Evolutionary conservation across 2,329 filamentous ascomycete species (phyloP).

Genomic region (Shiraia sp.): DNA sequence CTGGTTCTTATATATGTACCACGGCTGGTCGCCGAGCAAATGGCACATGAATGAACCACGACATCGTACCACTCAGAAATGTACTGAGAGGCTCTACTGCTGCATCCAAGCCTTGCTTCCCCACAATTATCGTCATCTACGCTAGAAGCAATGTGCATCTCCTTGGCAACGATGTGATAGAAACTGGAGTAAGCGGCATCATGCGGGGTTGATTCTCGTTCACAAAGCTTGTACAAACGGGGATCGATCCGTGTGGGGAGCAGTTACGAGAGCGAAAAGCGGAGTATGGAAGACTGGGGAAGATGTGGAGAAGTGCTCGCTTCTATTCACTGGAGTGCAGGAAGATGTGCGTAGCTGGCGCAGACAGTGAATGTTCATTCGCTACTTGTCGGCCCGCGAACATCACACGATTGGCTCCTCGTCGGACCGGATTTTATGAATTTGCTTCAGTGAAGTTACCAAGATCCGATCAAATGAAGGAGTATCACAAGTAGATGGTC

Average conservation of each 20-base stretch:
- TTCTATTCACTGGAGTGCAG: slow-evolving; percentile 4
- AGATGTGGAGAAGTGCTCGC: slow-evolving; percentile 5
- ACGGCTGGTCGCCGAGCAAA: too few relatives aligned
- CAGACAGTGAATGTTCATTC: slow-evolving; percentile 8
- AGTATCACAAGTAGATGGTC: too few relatives aligned
- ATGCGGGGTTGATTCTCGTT: slow-evolving; percentile 12
- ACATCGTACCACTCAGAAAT: slow-evolving; percentile 9
- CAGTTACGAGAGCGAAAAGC: neutral
- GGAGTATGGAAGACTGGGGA: slow-evolving; percentile 11
- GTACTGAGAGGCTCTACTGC: slow-evolving; percentile 7
- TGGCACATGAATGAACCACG: slow-evolving; percentile 2
- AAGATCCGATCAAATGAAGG: neutral
- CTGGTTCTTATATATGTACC: too few relatives aligned
- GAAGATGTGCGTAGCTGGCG: slow-evolving; percentile 8
- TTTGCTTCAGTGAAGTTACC: neutral
- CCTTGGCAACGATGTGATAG: slow-evolving; percentile 18
- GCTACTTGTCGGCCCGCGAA: slow-evolving; percentile 18
- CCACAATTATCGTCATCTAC: slow-evolving; percentile 22
- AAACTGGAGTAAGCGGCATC: slow-evolving; percentile 15
- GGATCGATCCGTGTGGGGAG: slow-evolving; percentile 12
- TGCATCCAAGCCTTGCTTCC: slow-evolving; percentile 23
- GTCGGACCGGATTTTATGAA: slow-evolving; percentile 22
- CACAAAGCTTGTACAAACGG: slow-evolving; percentile 11
- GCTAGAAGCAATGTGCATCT: slow-evolving; percentile 2
- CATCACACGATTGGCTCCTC: slow-evolving; percentile 9